Conservation (phyloP, 331 rosid genomes). For the Rosa hybrid region DNA sequence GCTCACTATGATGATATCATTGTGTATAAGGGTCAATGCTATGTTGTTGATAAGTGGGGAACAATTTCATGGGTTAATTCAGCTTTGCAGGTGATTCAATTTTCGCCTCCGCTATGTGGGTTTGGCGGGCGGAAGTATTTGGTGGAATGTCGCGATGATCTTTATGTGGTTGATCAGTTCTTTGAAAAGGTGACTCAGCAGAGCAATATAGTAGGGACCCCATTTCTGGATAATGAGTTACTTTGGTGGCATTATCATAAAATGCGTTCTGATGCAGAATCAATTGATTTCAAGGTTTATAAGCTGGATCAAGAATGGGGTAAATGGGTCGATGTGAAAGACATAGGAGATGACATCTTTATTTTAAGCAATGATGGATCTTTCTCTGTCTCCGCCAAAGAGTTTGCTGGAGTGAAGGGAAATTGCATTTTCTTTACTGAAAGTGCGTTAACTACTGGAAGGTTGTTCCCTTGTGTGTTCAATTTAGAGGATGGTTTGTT, state of each 20-base stretch:
- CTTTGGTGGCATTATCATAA: not conserved
- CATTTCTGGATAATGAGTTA: not conserved
- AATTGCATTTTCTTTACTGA: constrained; percentile 48
- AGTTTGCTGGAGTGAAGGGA: constrained; percentile 25
- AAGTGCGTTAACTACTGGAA: not conserved
- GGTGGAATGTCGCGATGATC: constrained; percentile 53
- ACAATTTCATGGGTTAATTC: constrained; percentile 47
- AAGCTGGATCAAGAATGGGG: constrained; percentile 51
- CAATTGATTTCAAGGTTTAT: constrained; percentile 38
- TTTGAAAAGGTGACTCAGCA: constrained; percentile 14
- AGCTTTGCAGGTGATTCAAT: constrained; percentile 42
- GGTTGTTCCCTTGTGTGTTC: constrained; percentile 4
- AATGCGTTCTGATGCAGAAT: constrained; percentile 4
- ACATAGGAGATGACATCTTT: constrained; percentile 47
- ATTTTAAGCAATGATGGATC: constrained; percentile 40
- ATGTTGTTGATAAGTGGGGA: constrained; percentile 51
- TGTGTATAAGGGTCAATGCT: constrained; percentile 48
- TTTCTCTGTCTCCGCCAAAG: constrained; percentile 42
- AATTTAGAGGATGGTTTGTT: constrained; percentile 28
- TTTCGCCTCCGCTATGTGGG: constrained; percentile 42
- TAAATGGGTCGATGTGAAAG: constrained; percentile 46
- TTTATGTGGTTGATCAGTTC: constrained; percentile 50
- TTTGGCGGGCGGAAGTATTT: constrained; percentile 45
- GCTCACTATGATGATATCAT: constrained; percentile 53
- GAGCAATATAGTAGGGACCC: not conserved